Conservation (phyloP, 2,329 filamentous ascomycete species). For the Pestalotiopsis sp. region DNA sequence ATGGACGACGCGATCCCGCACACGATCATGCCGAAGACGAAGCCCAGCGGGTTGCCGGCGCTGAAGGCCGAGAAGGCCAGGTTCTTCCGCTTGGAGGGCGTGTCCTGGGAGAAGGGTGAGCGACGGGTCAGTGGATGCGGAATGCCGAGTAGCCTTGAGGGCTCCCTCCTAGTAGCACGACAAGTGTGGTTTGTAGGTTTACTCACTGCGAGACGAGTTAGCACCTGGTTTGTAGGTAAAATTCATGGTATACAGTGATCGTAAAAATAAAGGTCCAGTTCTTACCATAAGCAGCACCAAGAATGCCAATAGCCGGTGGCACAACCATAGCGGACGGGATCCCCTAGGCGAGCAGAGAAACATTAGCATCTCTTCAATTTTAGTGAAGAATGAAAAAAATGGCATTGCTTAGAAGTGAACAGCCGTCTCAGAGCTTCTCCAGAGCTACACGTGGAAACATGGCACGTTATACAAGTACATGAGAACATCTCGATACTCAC, state of each 20-base stretch:
- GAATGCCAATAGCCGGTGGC: constrained; percentile 61
- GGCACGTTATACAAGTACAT: too few species aligned
- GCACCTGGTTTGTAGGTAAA: not conserved
- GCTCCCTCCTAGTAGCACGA: too few species aligned
- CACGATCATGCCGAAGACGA: constrained; percentile 50
- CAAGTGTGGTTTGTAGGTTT: not conserved
- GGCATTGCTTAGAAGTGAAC: not conserved
- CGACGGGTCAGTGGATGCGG: too few species aligned
- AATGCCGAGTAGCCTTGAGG: too few species aligned
- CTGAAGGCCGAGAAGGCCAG: constrained; percentile 31
- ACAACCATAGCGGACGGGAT: constrained; percentile 64
- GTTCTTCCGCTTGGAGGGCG: constrained; percentile 33
- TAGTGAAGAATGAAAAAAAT: not conserved
- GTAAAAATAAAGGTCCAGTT: not conserved
- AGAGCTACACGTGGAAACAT: too few species aligned
- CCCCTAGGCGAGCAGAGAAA: constrained; percentile 34
- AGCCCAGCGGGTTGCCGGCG: constrained; percentile 36
- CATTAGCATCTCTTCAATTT: not conserved
- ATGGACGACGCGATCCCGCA: constrained; percentile 62
- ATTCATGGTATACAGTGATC: not conserved
- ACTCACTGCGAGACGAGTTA: not conserved
- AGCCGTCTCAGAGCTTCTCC: not conserved
- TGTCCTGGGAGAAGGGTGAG: not conserved
- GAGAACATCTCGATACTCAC: not conserved
- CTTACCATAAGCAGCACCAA: constrained; percentile 58